Evolutionary conservation across 2,329 filamentous ascomycete genomes (phyloP), one percentile per base, ranked within the genome.

Genomic region (Aquanectria penicillioides): DNA sequence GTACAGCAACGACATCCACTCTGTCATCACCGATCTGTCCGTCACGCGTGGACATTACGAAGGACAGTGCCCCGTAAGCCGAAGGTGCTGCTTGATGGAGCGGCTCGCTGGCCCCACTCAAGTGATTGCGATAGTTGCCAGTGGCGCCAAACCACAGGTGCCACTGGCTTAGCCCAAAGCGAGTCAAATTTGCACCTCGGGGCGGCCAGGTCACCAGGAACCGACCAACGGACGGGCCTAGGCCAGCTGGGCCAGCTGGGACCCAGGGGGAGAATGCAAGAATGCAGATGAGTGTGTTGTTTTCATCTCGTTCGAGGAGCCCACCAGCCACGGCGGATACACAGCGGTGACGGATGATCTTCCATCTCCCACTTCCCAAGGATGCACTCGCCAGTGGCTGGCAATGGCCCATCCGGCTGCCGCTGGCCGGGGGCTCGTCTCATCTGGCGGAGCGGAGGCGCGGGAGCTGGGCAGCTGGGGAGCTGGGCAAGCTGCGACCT

Each of bases 51-150:
- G 53, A 50, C 34, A 22, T 31, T 28, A 52, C 26, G 34, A 44
- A 36, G 29, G 22, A 44, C 26, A 26, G 22, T 8, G 34, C 36
- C 40, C 41, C 48, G 18, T 48, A 22, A 41, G 55, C 49, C 55
- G 34, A 52, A 46, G 52, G 40, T 36, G 22, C 55, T 41, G 40
- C 41, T 50, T 43, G 37, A 49, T 47, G 34, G 50, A 57, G 57
- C 51, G 40, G 57, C 57, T 59, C 28, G 55, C 22, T 44, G 41
- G 46, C 40, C 47, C 59, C 62, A 62, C 66, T 47, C 52, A 34
- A 55, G 44, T 62, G 65, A 64, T 64, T 65, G 51, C 48, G 57
- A 69, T 61, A 61, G 53, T 58, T 67, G 43, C 50, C 52, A 52
- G 64, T 69, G 67, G 67, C 67, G 67, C 37, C 31, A 37, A 23